Percentiles rank a stretch among this genome's conserved stretches.
Evolutionary conservation across 768 basidiomycete genomes (phyloP).

Genomic region (Auricularia cornea): DNA sequence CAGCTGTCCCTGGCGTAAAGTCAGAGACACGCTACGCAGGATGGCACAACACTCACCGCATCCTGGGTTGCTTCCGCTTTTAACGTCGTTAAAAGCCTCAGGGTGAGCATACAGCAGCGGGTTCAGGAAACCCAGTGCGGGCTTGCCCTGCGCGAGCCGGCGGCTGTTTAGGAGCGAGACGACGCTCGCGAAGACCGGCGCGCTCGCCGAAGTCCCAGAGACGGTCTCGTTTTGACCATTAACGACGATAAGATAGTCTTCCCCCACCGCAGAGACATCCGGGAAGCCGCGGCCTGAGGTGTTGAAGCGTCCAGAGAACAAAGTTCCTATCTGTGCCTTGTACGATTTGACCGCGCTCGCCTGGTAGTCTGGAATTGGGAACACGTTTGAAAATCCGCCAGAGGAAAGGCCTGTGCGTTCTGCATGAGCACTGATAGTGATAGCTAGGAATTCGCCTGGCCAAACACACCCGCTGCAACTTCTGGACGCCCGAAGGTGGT

Average conservation of each 20-base stretch:
- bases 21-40: background rate
- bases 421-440: too few species aligned
- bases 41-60: background rate
- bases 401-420: conserved; percentile 6
- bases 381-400: conserved; percentile 13
- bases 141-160: conserved; percentile 4
- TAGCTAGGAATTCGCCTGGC: too few species aligned
- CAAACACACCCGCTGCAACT: too few species aligned
- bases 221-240: background rate
- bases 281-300: conserved; percentile 12
- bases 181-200: conserved; percentile 3
- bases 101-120: conserved; percentile 4
- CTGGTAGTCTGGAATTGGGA: conserved; percentile 7
- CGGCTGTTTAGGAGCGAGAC: conserved; percentile 8
- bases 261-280: conserved; percentile 13
- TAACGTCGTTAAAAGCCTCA: conserved; percentile 6
- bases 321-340: too few species aligned
- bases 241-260: conserved; percentile 8
- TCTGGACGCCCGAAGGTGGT: too few species aligned
- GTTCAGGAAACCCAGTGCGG: conserved; percentile 7
- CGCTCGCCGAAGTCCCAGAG: conserved; percentile 6
- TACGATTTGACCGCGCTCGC: too few species aligned
- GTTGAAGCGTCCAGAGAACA: background rate
- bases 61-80: background rate
- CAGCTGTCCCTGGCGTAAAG: too few species aligned